Evolutionary conservation across 2,329 filamentous ascomycete genomes (phyloP), one percentile per base, ranked within the genome.

Genomic region (Arthrobotrys conoides): DNA sequence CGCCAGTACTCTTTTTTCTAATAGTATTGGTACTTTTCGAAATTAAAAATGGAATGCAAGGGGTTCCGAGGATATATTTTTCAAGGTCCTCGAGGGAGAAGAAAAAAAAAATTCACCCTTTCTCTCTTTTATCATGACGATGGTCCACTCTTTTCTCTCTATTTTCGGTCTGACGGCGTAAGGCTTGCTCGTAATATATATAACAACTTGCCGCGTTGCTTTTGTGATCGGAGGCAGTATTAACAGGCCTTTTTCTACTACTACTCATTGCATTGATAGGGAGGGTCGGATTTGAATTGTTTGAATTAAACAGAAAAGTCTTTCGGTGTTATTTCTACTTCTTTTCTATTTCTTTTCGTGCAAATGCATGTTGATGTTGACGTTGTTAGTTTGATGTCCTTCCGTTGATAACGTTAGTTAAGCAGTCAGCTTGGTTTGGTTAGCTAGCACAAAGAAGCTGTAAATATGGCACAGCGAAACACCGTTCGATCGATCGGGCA

Each of bases 1-100:
- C 6, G 55, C 33, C 36, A 8, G 53, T 59, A 59, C 16, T 38
- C 12, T 57, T 30, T 16, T 9, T 36, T n/a, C 27, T n/a, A 8
- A 46, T 30, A 16, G 24, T 64, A 44, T 24, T 18, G 18, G 14
- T 27, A 46, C 30, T 41, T 38, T n/a, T 38, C 33, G 30, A 59
- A 59, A 59, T 38, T 59, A 38, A 68, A 68, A 69, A 57, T 59
- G 66, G 55, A 59, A 59, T 46, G 38, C 36, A 63, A 71, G 55
- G 53, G 67, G 46, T 61, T 48, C 38, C 59, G 33, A 27, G 55
- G 44, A 55, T 33, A 41, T 41, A 41, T 72, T 72, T 65, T 71
- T 65, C 14, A 53, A 53, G 9, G 5, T 33, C 48, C 33, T 49
- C 44, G 41, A 33, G 14, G 6, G 14, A 5, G 48, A 24, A 24